Evolutionary conservation across 345 rosid species (phyloP), one percentile per base, ranked within the genome.

Genomic region (Toxicodendron radicans): DNA sequence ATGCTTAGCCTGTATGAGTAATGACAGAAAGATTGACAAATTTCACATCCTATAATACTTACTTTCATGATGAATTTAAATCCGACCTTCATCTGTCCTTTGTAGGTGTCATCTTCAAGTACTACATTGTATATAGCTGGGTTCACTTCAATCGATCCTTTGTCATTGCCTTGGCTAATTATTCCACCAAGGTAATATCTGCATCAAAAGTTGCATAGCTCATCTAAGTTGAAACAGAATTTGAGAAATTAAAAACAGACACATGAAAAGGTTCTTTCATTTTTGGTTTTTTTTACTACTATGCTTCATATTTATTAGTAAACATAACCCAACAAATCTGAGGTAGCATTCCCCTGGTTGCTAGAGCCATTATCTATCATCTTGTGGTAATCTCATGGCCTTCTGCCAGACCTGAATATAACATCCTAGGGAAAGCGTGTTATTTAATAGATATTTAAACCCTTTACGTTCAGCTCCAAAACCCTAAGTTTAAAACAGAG

Each of bases 141-240:
- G 72, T 76, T 84, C 71, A 88, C 81, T 77, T 87, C 89, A 18
- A 87, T 61, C 57, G 67, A 21, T 61, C 90, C 91, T 76, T 75
- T 88, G 23, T 88, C 86, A 17, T 75, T 71, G 30, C 97, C 96
- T 75, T 93, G 97, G 0, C 66, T 75, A 69, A 93, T 67, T 66
- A 90, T 85, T 74, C 97, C 98, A 51, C 93, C 91, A 33, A 90
- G 82, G 80, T 84, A 77, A 71, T 87, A 80, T 79, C 98, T 93
- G 81, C 66, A 66, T 32, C 38, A 57, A 75, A 71, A 57, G 18
- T 8, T 3, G n/a, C 43, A 16, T n/a, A 24, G 30, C 9, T 7
- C 27, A 33, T 52, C 63, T 9, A 2, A 33, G 48, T 58, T 67
- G 45, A 27, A 67, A 32, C 16, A 9, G 23, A 17, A 67, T 67